Percentiles rank a stretch among this genome's conserved stretches.
Conservation (phyloP, 768 basidiomycete genomes). For the Trametes cubensis region DNA sequence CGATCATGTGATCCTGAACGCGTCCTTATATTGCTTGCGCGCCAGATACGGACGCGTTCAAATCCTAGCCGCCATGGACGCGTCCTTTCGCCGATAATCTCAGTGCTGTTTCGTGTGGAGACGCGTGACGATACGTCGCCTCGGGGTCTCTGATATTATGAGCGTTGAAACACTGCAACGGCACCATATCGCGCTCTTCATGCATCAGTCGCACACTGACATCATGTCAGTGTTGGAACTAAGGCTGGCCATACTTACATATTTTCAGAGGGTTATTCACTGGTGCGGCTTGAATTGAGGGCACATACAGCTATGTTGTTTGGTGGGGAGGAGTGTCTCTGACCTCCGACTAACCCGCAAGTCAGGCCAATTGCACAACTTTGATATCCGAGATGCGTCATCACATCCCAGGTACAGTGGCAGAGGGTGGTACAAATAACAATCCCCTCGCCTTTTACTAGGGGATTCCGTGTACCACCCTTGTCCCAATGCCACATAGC, state of each 20-base stretch:
- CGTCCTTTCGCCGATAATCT: no score
- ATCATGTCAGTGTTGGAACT: no score
- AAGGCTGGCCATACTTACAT: no score
- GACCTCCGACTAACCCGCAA: constrained; percentile 3
- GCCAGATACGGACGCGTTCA: neutral
- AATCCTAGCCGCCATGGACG: no score
- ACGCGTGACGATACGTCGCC: no score
- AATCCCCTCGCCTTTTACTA: constrained; percentile 64
- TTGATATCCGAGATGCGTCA: neutral
- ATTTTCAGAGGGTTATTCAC: no score
- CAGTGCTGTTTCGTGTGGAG: no score
- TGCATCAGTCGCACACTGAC: no score
- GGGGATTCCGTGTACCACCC: constrained; percentile 60
- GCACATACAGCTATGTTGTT: neutral
- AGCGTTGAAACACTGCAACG: no score
- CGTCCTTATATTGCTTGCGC: constrained; percentile 8
- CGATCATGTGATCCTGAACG: constrained; percentile 18
- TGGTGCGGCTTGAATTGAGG: no score
- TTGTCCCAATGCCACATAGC: constrained; percentile 46
- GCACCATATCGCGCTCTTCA: no score
- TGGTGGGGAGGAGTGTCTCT: neutral
- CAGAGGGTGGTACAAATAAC: constrained; percentile 23
- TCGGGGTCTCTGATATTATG: no score
- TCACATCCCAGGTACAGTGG: neutral
- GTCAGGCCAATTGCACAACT: constrained; percentile 13